These are phyloP conservation scores for Hypomyces perniciosus DNA, from an alignment of 2,329 filamentous ascomycete species.

Conservation along the genomic window DNA sequence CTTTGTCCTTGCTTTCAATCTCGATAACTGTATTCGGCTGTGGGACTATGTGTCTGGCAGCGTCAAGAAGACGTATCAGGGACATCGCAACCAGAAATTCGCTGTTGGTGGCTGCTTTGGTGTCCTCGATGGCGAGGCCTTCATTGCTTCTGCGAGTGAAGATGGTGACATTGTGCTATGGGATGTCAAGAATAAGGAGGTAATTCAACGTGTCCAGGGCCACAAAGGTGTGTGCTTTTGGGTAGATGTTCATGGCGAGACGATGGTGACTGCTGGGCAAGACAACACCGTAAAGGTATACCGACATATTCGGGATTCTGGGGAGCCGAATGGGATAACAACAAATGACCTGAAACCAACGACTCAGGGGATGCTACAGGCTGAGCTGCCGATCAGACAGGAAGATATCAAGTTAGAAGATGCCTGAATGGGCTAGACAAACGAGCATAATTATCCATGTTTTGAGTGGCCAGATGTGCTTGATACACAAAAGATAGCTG, in stretches of 20 bases:
- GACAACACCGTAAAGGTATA: slow-evolving; percentile 49
- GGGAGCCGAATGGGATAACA: slow-evolving; percentile 16
- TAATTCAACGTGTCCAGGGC: slow-evolving; percentile 60
- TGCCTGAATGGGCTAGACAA: slow-evolving; percentile 4
- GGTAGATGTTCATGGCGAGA: slow-evolving; percentile 54
- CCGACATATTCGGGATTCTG: slow-evolving; percentile 24
- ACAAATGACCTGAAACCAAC: slow-evolving; percentile 15
- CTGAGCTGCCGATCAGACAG: slow-evolving; percentile 40
- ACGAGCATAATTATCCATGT: too few species aligned
- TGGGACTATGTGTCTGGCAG: slow-evolving; percentile 93
- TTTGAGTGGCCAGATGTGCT: too few species aligned
- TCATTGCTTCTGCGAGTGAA: slow-evolving; percentile 80
- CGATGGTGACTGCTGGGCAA: slow-evolving; percentile 53
- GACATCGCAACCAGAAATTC: slow-evolving; percentile 77
- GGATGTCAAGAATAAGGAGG: slow-evolving; percentile 81
- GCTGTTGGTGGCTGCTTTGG: slow-evolving; percentile 84
- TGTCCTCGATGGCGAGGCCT: slow-evolving; percentile 42
- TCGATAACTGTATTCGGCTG: slow-evolving; percentile 82
- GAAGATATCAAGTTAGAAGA: slow-evolving; percentile 36
- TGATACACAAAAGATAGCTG: too few species aligned
- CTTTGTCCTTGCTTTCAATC: slow-evolving; percentile 83
- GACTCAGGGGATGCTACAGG: slow-evolving; percentile 53
- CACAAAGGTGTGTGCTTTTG: slow-evolving; percentile 58
- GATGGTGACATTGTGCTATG: slow-evolving; percentile 81
- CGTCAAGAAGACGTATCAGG: slow-evolving; percentile 96